phyloP scores from a whole-genome alignment of 2,329 filamentous ascomycete genomes.

The Arthrinium puccinioides region DNA sequence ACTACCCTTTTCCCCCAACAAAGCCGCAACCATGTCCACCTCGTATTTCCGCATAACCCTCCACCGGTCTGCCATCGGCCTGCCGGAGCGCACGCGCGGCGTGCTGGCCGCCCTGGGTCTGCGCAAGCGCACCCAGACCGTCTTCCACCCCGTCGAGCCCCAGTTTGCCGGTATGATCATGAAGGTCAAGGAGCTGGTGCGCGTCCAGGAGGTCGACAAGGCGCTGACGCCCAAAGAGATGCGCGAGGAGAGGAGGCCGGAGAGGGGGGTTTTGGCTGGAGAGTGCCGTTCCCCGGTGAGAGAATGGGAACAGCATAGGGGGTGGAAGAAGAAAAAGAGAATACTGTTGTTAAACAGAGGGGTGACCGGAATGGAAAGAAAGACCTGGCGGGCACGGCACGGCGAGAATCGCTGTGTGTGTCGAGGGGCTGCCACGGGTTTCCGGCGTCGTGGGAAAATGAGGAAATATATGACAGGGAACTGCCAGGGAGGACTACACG shows the following conservation, averaged over 20 bases:
- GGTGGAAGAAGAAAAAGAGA: background rate
- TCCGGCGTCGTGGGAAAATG: too few relatives aligned
- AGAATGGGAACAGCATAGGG: background rate
- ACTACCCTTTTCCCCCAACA: too few relatives aligned
- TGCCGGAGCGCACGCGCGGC: constrained; percentile 71
- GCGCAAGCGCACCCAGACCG: constrained; percentile 74
- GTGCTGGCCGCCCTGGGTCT: constrained; percentile 82
- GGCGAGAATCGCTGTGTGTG: background rate
- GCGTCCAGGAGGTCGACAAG: constrained; percentile 68
- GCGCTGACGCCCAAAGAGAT: constrained; percentile 61
- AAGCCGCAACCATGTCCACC: background rate
- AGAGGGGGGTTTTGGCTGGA: constrained; percentile 77
- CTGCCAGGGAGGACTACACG: too few relatives aligned
- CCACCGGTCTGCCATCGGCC: constrained; percentile 80
- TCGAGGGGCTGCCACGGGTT: too few relatives aligned
- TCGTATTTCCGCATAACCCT: constrained; percentile 76
- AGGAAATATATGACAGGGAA: too few relatives aligned
- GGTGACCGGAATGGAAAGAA: background rate
- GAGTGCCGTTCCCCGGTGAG: constrained; percentile 33
- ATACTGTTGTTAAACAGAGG: too few relatives aligned
- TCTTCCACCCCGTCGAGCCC: constrained; percentile 79
- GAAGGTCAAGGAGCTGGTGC: constrained; percentile 87
- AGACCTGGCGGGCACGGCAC: background rate
- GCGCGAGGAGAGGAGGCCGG: constrained; percentile 63
- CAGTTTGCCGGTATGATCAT: constrained; percentile 86